Conservation (phyloP, 352 stramenopile species). For the Phytophthora podocarpi region DNA sequence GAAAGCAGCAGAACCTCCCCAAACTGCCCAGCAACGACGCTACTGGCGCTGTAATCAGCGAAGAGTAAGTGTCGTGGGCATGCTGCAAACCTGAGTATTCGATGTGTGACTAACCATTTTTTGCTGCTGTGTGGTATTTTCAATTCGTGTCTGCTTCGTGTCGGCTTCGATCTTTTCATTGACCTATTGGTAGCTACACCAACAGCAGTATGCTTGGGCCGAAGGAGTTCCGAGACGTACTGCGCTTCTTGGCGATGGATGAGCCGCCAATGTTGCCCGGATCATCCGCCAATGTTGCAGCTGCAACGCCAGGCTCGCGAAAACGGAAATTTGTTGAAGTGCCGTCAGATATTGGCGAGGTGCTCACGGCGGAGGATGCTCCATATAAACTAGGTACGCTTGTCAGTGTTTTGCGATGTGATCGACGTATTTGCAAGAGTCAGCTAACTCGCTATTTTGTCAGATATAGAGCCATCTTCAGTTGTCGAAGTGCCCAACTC, state of each 20-base stretch:
- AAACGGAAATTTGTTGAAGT: conserved; percentile 90
- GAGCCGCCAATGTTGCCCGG: conserved; percentile 70
- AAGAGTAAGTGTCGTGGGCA: conserved; percentile 73
- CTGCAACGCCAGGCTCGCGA: conserved; percentile 41
- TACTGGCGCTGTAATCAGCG: conserved; percentile 58
- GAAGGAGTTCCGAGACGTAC: conserved; percentile 86
- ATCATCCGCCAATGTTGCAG: conserved; percentile 46
- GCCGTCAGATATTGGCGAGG: conserved; percentile 27
- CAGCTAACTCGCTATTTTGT: conserved; percentile 5
- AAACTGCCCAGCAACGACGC: conserved; percentile 72
- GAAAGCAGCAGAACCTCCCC: conserved; percentile 75
- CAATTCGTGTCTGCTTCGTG: conserved; percentile 18
- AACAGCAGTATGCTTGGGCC: conserved; percentile 79
- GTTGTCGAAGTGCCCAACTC: conserved; percentile 58
- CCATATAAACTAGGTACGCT: conserved; percentile 38
- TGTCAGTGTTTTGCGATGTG: not conserved
- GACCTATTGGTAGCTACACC: conserved; percentile 74
- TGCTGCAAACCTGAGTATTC: not conserved
- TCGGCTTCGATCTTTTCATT: conserved; percentile 32
- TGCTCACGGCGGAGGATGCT: not conserved
- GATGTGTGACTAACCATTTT: conserved; percentile 33
- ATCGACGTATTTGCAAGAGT: not conserved
- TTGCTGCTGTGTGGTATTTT: conserved; percentile 42
- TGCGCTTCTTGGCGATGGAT: conserved; percentile 88
- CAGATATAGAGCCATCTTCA: conserved; percentile 41